These are phyloP conservation scores for Kingdonia uniflora DNA, from an alignment of 164 flowering plant species.

Conservation along the genomic window DNA sequence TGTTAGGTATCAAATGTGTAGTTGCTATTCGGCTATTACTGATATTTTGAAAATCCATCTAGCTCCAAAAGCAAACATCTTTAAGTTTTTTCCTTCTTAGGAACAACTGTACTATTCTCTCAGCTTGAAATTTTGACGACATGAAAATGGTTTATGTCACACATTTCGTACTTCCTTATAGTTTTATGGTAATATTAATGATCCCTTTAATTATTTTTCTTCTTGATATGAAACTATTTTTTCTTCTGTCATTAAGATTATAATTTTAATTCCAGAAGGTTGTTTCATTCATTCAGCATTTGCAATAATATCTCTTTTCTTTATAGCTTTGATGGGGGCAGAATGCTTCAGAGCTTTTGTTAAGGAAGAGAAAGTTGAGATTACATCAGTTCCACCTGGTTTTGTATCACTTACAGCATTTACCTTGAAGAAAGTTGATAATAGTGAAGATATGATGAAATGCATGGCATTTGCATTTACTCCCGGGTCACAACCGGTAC, in stretches of 20 bases:
- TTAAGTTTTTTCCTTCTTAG: too few species aligned
- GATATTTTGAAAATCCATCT: too few species aligned
- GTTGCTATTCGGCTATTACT: too few species aligned
- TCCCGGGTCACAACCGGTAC: slow-evolving; percentile 13
- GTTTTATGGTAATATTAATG: too few species aligned
- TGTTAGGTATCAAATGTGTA: too few species aligned
- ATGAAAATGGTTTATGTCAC: too few species aligned
- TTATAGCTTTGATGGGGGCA: slow-evolving; percentile 24
- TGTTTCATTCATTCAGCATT: background rate
- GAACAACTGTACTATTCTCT: too few species aligned
- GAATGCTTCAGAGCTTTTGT: slow-evolving; percentile 4
- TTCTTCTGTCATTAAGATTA: background rate
- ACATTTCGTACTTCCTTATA: too few species aligned
- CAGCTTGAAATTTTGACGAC: too few species aligned
- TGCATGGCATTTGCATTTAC: slow-evolving; percentile 12
- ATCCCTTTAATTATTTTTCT: too few species aligned
- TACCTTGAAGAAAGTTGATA: slow-evolving; percentile 33
- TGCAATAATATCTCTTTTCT: background rate
- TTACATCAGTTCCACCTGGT: slow-evolving; percentile 46
- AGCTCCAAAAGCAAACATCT: too few species aligned
- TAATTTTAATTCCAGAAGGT: background rate
- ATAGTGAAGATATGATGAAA: slow-evolving; percentile 11
- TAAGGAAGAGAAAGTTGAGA: slow-evolving; percentile 13
- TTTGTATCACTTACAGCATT: slow-evolving; percentile 54
- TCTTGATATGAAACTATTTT: background rate